Conservation (phyloP, 1,284 basidiomycete genomes). For the Bjerkandera adusta region DNA sequence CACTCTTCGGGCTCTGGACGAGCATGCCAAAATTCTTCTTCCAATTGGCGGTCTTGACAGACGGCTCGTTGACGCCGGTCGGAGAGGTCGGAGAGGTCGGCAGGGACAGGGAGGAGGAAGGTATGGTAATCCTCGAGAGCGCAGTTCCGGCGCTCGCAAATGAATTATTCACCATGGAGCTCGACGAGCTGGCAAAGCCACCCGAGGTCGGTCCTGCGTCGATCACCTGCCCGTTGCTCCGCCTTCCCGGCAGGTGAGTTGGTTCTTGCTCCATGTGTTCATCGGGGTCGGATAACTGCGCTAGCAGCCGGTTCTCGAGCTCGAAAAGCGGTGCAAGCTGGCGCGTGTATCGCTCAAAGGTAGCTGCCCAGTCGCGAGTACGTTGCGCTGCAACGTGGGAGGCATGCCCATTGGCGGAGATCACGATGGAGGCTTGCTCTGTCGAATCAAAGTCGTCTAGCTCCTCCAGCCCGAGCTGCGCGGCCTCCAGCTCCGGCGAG, state of each 20-base stretch:
- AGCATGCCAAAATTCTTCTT: conserved; percentile 65
- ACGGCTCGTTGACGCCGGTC: conserved; percentile 38
- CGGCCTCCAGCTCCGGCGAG: conserved; percentile 53
- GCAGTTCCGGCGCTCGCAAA: conserved; percentile 13
- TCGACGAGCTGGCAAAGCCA: no score
- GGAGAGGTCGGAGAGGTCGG: conserved; percentile 28
- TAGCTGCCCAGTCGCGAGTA: conserved; percentile 30
- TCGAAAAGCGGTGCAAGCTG: conserved; percentile 62
- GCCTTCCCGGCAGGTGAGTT: conserved; percentile 29
- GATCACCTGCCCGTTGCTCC: background rate
- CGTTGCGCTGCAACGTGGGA: conserved; percentile 39
- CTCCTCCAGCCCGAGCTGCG: conserved; percentile 36
- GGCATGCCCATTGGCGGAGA: conserved; percentile 36
- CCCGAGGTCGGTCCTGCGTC: no score
- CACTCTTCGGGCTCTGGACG: conserved; percentile 64
- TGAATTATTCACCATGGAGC: no score
- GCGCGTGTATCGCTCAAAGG: conserved; percentile 57
- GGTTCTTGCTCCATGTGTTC: conserved; percentile 59
- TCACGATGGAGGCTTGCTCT: conserved; percentile 49
- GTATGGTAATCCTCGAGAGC: conserved; percentile 16
- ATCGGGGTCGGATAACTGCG: conserved; percentile 52
- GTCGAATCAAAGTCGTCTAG: conserved; percentile 49
- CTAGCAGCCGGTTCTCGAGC: conserved; percentile 66
- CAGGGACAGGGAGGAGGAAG: conserved; percentile 18
- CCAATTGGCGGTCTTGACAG: conserved; percentile 69